These are phyloP conservation scores for Microsporum ferrugineum DNA, from an alignment of 2,329 filamentous ascomycete genomes.

Conservation along the genomic window DNA sequence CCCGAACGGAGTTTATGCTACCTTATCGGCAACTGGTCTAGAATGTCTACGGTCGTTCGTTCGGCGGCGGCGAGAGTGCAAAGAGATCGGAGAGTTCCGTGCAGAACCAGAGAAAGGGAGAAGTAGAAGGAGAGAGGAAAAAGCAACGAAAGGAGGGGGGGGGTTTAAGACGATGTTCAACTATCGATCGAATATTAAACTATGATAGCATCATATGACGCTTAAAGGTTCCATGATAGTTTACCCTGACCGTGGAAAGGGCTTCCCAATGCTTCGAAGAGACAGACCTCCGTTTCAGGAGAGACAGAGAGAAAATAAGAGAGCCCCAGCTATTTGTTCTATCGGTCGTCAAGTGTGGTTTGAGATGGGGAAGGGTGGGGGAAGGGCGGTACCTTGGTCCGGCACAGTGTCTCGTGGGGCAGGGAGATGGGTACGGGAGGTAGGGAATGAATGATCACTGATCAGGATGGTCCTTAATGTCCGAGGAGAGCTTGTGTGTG, in stretches of 20 bases:
- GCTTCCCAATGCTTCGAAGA: background rate
- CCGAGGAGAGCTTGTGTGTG: background rate
- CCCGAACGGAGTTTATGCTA: background rate
- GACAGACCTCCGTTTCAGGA: background rate
- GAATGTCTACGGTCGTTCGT: background rate
- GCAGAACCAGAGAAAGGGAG: background rate
- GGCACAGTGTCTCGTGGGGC: background rate
- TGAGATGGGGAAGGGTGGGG: background rate
- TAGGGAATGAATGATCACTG: background rate
- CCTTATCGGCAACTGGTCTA: background rate
- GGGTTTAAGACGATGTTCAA: background rate
- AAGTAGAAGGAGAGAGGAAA: background rate
- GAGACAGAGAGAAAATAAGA: background rate
- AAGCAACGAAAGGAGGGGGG: background rate
- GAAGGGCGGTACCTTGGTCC: background rate
- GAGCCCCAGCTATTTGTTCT: background rate
- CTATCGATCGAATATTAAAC: background rate
- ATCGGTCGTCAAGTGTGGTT: background rate
- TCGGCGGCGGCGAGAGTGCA: background rate
- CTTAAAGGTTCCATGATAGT: background rate
- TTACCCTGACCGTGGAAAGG: background rate
- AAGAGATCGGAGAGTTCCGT: background rate
- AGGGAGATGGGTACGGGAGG: background rate
- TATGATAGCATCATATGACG: background rate
- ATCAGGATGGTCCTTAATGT: slow-evolving; percentile 3